Evolutionary conservation across 345 rosid species (phyloP).

Genomic region (Bruguiera parviflora): DNA sequence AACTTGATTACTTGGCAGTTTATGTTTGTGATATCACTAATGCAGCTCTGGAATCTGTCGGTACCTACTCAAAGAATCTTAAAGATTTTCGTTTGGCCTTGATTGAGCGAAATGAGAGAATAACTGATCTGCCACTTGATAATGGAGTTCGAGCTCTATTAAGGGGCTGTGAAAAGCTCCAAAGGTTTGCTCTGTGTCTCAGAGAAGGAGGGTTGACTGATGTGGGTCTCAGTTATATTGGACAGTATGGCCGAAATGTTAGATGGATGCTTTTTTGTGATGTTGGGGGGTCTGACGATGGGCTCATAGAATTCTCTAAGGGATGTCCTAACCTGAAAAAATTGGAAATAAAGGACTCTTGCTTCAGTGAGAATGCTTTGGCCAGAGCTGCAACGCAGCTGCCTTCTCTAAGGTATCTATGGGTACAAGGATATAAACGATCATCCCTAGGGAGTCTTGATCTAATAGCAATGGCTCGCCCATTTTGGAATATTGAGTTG

Average conservation of each 20-base stretch:
- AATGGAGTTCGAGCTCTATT: constrained; percentile 78
- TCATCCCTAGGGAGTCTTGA: constrained; percentile 47
- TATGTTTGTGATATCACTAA: constrained; percentile 88
- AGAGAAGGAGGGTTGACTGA: constrained; percentile 81
- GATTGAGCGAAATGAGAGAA: constrained; percentile 64
- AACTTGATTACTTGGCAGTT: constrained; percentile 73
- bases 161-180: constrained; percentile 74
- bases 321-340: constrained; percentile 89
- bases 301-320: constrained; percentile 66
- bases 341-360: constrained; percentile 92
- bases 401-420: constrained; percentile 75
- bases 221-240: constrained; percentile 74
- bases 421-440: constrained; percentile 92
- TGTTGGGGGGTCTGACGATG: constrained; percentile 77
- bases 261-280: constrained; percentile 93
- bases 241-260: constrained; percentile 65
- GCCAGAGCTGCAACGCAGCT: constrained; percentile 59
- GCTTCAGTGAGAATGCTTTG: constrained; percentile 74
- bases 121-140: constrained; percentile 88
- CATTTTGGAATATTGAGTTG: constrained; percentile 92
- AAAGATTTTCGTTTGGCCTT: constrained; percentile 83
- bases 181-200: constrained; percentile 77
- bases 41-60: constrained; percentile 60
- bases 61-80: constrained; percentile 62
- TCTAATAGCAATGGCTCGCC: constrained; percentile 74